These are phyloP conservation scores for Babesia caballi DNA, from an alignment of 169 alveolate genomes.

Conservation along the genomic window DNA sequence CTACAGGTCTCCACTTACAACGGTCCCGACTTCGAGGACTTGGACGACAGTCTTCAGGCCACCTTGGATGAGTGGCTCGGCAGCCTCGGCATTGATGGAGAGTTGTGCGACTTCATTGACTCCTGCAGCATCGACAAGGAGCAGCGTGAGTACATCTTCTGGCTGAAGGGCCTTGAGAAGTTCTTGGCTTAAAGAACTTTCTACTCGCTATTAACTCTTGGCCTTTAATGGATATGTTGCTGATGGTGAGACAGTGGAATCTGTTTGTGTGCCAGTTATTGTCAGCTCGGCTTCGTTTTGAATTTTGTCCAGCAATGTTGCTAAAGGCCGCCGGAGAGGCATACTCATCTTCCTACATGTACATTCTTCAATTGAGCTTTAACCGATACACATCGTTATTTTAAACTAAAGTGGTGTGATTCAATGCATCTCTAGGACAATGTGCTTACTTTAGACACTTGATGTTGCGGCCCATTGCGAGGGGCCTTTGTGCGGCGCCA, in stretches of 20 bases:
- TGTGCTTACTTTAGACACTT: not conserved
- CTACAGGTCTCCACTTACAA: conserved; percentile 71
- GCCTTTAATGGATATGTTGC: too few species aligned
- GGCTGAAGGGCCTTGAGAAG: conserved; percentile 75
- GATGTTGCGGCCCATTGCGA: not conserved
- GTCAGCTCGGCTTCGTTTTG: too few species aligned
- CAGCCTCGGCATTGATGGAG: conserved; percentile 82
- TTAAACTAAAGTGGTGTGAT: not conserved
- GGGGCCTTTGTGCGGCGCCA: not conserved
- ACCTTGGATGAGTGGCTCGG: conserved; percentile 83
- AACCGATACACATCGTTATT: not conserved
- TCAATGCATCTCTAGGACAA: not conserved
- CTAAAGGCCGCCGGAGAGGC: too few species aligned
- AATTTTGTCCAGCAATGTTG: too few species aligned
- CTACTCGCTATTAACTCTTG: too few species aligned
- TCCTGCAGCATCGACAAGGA: conserved; percentile 86
- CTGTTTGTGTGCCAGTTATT: too few species aligned
- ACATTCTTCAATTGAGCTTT: not conserved
- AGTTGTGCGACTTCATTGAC: conserved; percentile 85
- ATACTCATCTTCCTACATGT: too few species aligned
- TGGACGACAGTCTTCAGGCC: conserved; percentile 87
- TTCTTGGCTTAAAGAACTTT: conserved; percentile 51
- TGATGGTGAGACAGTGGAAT: too few species aligned
- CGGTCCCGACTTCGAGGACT: conserved; percentile 90
- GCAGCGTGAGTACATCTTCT: conserved; percentile 79